Evolutionary conservation across 768 basidiomycete genomes (phyloP).

Genomic region (Paxillus rubicundulus): DNA sequence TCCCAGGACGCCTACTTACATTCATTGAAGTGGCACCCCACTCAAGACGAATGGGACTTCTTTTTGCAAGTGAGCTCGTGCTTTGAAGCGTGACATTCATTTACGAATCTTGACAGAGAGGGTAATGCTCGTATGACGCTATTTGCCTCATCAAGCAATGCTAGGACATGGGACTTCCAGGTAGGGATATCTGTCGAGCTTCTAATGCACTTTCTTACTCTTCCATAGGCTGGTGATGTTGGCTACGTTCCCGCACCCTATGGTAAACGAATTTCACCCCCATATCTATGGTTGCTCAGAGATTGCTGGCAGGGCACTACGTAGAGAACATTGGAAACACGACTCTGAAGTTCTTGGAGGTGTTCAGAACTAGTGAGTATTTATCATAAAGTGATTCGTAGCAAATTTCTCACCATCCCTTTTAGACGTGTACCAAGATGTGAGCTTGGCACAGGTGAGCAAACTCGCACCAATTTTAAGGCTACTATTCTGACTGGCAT

Average conservation of each 20-base stretch:
- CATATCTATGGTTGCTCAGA: neutral
- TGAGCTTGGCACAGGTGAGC: constrained; percentile 47
- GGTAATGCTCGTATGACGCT: constrained; percentile 54
- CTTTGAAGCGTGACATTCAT: neutral
- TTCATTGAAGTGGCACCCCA: constrained; percentile 61
- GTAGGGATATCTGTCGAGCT: constrained; percentile 22
- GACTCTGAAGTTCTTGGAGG: constrained; percentile 47
- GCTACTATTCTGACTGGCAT: neutral
- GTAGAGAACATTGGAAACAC: constrained; percentile 54
- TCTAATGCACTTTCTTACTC: neutral
- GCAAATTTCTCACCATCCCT: neutral
- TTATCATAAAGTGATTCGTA: neutral
- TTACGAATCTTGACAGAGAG: constrained; percentile 35
- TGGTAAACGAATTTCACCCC: constrained; percentile 4
- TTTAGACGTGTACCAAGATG: constrained; percentile 27
- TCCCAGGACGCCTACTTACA: neutral
- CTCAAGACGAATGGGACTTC: constrained; percentile 62
- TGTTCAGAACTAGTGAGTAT: constrained; percentile 42
- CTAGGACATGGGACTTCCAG: constrained; percentile 59
- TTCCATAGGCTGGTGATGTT: constrained; percentile 20
- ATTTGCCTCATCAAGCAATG: constrained; percentile 52
- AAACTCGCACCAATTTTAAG: neutral
- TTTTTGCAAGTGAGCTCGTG: constrained; percentile 42
- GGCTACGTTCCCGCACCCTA: constrained; percentile 12
- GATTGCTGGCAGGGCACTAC: constrained; percentile 40